A percentile compares a stretch with the other conserved stretches of the same genome.
phyloP scores from a whole-genome alignment of 768 basidiomycete genomes.

The Hygrocybe punicea region DNA sequence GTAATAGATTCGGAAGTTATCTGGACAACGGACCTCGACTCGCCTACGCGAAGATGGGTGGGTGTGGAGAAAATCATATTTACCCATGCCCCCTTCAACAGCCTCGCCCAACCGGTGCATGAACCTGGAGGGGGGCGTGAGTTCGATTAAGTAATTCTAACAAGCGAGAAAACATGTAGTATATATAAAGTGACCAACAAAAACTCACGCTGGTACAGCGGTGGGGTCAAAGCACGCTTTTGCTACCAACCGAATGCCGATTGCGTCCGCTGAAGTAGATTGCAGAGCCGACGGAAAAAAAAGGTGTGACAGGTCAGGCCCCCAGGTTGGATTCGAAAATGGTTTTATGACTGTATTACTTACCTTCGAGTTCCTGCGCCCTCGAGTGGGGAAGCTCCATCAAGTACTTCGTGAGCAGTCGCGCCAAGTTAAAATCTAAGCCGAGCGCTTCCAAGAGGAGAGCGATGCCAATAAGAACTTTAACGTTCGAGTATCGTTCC shows the following conservation, averaged over 20 bases:
- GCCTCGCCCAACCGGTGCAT: constrained; percentile 64
- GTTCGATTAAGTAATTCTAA: not conserved
- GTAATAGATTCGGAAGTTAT: not conserved
- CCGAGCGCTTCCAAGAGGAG: constrained; percentile 50
- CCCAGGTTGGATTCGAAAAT: not conserved
- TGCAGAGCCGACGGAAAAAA: not conserved
- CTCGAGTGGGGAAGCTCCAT: constrained; percentile 81
- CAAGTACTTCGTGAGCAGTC: constrained; percentile 47
- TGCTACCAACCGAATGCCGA: constrained; percentile 78
- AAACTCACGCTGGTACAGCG: constrained; percentile 64
- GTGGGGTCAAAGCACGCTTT: constrained; percentile 84
- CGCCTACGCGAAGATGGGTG: constrained; percentile 76
- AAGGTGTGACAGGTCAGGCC: not conserved
- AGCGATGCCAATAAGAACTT: constrained; percentile 40
- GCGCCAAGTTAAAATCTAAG: constrained; percentile 48
- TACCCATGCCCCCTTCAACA: constrained; percentile 42
- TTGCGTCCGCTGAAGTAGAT: constrained; percentile 78
- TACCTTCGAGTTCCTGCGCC: constrained; percentile 77
- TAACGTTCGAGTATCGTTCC: constrained; percentile 51
- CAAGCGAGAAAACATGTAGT: not conserved
- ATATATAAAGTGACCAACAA: not conserved
- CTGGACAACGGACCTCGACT: constrained; percentile 53
- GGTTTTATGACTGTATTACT: not conserved
- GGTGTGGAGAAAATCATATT: constrained; percentile 64
- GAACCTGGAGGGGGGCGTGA: not conserved